Conservation (phyloP, 306 rosid species). For the Vicia villosa region DNA sequence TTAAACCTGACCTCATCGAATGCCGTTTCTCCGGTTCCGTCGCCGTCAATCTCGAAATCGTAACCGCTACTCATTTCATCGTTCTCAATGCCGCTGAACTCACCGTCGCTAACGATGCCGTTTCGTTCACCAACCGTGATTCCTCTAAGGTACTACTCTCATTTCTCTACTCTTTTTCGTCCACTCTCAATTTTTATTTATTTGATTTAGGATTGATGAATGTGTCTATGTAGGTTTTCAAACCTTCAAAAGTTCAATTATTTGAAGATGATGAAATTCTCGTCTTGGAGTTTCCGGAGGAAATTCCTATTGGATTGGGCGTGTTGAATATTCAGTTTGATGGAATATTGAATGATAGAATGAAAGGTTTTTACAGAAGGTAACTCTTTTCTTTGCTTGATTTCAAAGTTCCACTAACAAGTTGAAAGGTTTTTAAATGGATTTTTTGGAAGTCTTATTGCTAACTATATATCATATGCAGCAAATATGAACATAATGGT, state of each 20-base stretch:
- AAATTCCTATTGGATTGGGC: conserved; percentile 65
- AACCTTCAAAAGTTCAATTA: conserved; percentile 65
- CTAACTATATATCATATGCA: conserved; percentile 30
- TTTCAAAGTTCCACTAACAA: background rate
- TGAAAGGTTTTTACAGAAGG: conserved; percentile 97
- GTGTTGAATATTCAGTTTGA: conserved; percentile 64
- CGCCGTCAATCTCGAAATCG: conserved; percentile 60
- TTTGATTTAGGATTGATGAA: conserved; percentile 24
- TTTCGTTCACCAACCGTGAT: conserved; percentile 45
- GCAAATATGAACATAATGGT: conserved; percentile 74
- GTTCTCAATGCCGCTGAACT: conserved; percentile 90
- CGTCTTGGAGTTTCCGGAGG: conserved; percentile 75
- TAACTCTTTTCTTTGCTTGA: conserved; percentile 23
- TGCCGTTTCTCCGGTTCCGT: conserved; percentile 80
- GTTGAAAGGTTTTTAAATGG: background rate
- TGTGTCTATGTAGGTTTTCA: conserved; percentile 55
- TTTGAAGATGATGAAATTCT: conserved; percentile 71
- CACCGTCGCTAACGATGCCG: conserved; percentile 35
- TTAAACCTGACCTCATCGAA: conserved; percentile 72
- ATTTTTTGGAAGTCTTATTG: background rate
- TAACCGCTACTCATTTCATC: conserved; percentile 62
- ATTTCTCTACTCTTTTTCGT: background rate
- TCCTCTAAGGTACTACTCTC: conserved; percentile 61
- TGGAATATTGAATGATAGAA: conserved; percentile 78
- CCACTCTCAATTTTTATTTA: background rate